phyloP scores from a whole-genome alignment of 1,139 yeast species.

The Yamadazyma trypodendri region DNA sequence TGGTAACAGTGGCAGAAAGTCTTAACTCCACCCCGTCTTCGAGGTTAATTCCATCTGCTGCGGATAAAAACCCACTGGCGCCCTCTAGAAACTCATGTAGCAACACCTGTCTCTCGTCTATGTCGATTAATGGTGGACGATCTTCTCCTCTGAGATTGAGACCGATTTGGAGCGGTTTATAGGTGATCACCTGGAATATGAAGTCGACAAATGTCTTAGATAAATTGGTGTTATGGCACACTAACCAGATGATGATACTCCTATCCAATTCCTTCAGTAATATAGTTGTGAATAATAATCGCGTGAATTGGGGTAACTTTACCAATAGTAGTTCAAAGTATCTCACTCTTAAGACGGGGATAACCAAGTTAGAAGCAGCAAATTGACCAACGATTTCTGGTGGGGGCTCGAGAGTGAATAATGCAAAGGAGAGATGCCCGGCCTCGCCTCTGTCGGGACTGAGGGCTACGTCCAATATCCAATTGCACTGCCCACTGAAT shows the following conservation, averaged over 20 bases:
- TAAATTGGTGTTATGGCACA: conserved; percentile 59
- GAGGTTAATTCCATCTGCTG: conserved; percentile 35
- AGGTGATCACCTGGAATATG: conserved; percentile 47
- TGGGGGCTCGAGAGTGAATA: conserved; percentile 26
- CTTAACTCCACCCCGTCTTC: conserved; percentile 35
- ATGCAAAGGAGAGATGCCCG: not conserved
- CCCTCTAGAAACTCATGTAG: conserved; percentile 65
- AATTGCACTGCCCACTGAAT: not conserved
- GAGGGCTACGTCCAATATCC: too few relatives aligned
- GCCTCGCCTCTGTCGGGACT: conserved; percentile 2
- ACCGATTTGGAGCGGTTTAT: not conserved
- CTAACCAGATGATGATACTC: conserved; percentile 62
- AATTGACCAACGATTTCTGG: conserved; percentile 5
- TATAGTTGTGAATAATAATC: not conserved
- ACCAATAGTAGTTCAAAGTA: conserved; percentile 38
- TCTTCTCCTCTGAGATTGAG: conserved; percentile 32
- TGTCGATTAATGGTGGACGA: conserved; percentile 45
- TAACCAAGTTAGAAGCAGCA: conserved; percentile 22
- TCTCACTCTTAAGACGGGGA: conserved; percentile 44
- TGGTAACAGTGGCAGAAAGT: conserved; percentile 42
- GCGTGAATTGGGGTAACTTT: conserved; percentile 32
- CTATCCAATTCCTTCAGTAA: conserved; percentile 45
- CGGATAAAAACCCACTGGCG: conserved; percentile 49
- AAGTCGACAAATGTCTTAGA: conserved; percentile 53
- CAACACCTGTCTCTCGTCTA: conserved; percentile 59